Conservation (phyloP, 2,329 filamentous ascomycete genomes). For the Lasiodiplodia sp. region DNA sequence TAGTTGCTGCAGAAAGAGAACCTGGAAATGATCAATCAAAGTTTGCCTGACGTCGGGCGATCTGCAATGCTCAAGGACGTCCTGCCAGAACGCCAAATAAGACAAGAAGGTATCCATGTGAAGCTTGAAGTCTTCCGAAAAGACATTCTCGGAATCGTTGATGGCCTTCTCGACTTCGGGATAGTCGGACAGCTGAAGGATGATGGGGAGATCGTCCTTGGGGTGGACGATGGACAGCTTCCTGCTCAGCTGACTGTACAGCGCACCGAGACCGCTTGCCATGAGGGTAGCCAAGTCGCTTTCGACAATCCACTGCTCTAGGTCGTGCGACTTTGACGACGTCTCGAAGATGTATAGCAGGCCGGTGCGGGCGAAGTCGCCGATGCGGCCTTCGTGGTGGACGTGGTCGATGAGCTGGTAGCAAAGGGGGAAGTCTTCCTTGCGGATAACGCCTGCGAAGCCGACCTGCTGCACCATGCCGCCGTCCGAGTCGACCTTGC, state of each 20-base stretch:
- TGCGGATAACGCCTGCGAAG: constrained; percentile 83
- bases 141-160: constrained; percentile 73
- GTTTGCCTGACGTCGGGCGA: constrained; percentile 92
- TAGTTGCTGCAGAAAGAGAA: constrained; percentile 93
- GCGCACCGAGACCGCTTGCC: constrained; percentile 90
- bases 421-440: constrained; percentile 93
- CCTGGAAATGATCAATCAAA: constrained; percentile 93
- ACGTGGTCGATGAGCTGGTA: constrained; percentile 97
- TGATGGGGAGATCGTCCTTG: constrained; percentile 77
- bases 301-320: constrained; percentile 97
- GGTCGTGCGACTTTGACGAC: constrained; percentile 77
- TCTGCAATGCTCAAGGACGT: constrained; percentile 93
- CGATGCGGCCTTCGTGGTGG: constrained; percentile 91
- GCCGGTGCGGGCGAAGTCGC: constrained; percentile 94
- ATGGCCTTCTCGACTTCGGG: constrained; percentile 72
- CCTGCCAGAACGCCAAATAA: constrained; percentile 96
- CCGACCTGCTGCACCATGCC: constrained; percentile 64
- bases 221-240: constrained; percentile 83
- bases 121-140: constrained; percentile 77
- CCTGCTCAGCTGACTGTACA: constrained; percentile 70
- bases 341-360: constrained; percentile 95
- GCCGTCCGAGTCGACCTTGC: constrained; percentile 49
- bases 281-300: constrained; percentile 96
- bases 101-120: constrained; percentile 94
- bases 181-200: constrained; percentile 90